These are phyloP conservation scores for Sporisorium scitamineum DNA, from an alignment of 1,284 basidiomycete species.

Conservation along the genomic window DNA sequence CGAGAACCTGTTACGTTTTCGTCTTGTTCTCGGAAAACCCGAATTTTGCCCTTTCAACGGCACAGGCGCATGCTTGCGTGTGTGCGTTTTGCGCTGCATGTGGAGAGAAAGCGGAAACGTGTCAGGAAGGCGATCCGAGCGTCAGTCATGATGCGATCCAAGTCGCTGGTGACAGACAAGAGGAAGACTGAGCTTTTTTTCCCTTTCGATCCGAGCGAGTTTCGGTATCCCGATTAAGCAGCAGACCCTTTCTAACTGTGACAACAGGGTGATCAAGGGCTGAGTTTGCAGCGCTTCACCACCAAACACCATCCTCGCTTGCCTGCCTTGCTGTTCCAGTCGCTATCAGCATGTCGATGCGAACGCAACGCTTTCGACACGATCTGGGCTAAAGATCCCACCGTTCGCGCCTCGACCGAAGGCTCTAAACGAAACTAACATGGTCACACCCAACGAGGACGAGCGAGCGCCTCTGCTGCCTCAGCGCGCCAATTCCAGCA, in stretches of 20 bases:
- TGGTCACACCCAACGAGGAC: constrained; percentile 14
- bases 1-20: neutral
- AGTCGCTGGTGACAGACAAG: too few relatives aligned
- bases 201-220: neutral
- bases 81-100: neutral
- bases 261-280: too few relatives aligned
- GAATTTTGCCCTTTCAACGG: too few relatives aligned
- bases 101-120: constrained; percentile 4
- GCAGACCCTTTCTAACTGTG: neutral
- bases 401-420: neutral
- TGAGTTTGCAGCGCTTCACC: too few relatives aligned
- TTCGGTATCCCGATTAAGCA: too few relatives aligned
- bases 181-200: too few relatives aligned
- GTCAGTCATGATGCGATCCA: constrained; percentile 1
- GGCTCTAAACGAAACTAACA: neutral
- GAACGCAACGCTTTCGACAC: neutral
- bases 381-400: constrained; percentile 20
- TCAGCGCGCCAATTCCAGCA: constrained; percentile 5
- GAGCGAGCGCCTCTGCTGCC: constrained; percentile 38
- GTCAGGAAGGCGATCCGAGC: constrained; percentile 8
- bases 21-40: too few relatives aligned
- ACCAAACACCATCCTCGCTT: neutral
- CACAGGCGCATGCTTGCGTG: too few relatives aligned
- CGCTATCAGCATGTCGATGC: constrained; percentile 12
- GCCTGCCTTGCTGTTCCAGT: neutral